A percentile compares a stretch with the other conserved stretches of the same genome.
Evolutionary conservation across 306 rosid genomes (phyloP).

Genomic region (Lithocarpus polystachyus): DNA sequence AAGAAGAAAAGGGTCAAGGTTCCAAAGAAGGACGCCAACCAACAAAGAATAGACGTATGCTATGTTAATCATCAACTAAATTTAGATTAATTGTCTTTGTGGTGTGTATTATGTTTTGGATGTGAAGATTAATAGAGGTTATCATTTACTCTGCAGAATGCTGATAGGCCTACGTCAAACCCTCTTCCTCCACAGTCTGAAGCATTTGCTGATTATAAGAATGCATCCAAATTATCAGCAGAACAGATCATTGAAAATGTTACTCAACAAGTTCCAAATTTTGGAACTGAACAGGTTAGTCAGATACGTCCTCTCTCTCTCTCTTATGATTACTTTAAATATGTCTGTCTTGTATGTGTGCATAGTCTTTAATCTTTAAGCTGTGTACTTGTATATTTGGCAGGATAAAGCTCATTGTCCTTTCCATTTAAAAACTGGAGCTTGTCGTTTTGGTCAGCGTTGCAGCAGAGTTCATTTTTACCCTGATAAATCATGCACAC

Average conservation of each 20-base stretch:
- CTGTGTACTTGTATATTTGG: slow-evolving; percentile 8
- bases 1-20: slow-evolving; percentile 65
- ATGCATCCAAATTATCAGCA: slow-evolving; percentile 23
- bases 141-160: slow-evolving; percentile 31
- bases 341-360: background rate
- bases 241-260: slow-evolving; percentile 44
- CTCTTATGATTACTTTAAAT: background rate
- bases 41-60: slow-evolving; percentile 32
- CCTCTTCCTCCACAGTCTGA: slow-evolving; percentile 86
- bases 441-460: slow-evolving; percentile 92
- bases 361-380: background rate
- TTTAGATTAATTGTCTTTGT: background rate
- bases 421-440: slow-evolving; percentile 89
- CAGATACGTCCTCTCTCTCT: background rate
- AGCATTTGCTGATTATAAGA: slow-evolving; percentile 32
- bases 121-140: background rate
- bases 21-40: slow-evolving; percentile 32
- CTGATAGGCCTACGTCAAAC: slow-evolving; percentile 70
- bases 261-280: slow-evolving; percentile 74
- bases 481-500: slow-evolving; percentile 73
- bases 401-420: slow-evolving; percentile 99
- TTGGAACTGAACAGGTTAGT: slow-evolving; percentile 84
- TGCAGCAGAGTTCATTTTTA: slow-evolving; percentile 95
- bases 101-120: slow-evolving; percentile 1
- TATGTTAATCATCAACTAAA: background rate